Base-by-base conservation (phyloP, 495 filamentous ascomycete species). In the Staphylotrichum tortipilum region DNA sequence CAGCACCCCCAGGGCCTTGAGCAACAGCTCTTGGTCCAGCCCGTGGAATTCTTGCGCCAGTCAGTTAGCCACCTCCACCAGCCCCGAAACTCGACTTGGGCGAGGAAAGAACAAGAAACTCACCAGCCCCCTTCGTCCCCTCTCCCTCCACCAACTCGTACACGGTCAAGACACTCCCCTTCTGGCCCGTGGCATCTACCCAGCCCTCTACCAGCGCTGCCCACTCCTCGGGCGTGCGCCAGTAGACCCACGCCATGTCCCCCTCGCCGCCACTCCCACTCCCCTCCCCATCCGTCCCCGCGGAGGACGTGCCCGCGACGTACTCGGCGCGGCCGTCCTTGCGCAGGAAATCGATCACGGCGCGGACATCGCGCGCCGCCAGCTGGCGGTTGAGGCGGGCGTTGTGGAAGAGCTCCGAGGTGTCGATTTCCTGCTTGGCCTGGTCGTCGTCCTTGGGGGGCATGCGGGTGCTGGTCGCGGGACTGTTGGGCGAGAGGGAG, bases 11-110 rank as follows among this genome's bases (percentile, higher is more conserved):
- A 98, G 69, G n/a, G 86, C 78, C 62, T 83, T 87, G 49, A 83
- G 75, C 63, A 97, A 76, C 29, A 94, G 58, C 21, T 89, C 88
- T 19, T 69, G 62, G 55, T 96, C 89, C 75, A 98, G 87, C 14
- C 86, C 88, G 69, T 89, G 83, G 62, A 94, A 92, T 65, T 92
- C 88, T 88, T 43, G 18, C 22, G 28, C 17, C 4, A 8, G 26
- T 44, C 44, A 10, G 30, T 23, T 29, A n/a, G 21, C 11, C 53
- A 45, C 52, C 44, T 24, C 31, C 11, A 21, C 47, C 36, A 17
- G 19, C 15, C n/a, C 18, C 30, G 19, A 19, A 21, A 4, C 29
- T n/a, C 15, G 14, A 12, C 24, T 4, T 36, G 26, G 14, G 17
- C 9, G 2, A 30, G 5, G 37, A 35, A 12, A 30, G 41, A 19